Evolutionary conservation across 345 rosid genomes (phyloP).

Genomic region (Pugionium cornutum): DNA sequence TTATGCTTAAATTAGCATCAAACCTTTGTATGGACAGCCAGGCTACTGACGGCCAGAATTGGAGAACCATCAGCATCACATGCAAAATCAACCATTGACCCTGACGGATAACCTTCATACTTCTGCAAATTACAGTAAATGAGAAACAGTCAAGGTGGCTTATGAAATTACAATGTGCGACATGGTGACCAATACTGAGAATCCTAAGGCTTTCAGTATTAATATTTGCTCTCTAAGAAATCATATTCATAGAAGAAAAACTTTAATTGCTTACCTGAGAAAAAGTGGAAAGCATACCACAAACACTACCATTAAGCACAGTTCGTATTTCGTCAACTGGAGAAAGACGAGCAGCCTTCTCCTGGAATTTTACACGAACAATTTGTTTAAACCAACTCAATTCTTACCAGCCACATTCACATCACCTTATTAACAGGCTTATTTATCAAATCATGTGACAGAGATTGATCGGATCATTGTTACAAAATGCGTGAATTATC

Average conservation of each 20-base stretch:
- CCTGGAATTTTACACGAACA: conserved; percentile 48
- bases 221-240: not conserved
- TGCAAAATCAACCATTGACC: conserved; percentile 89
- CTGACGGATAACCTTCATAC: conserved; percentile 84
- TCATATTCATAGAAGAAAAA: not conserved
- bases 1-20: conserved; percentile 11
- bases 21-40: conserved; percentile 89
- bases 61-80: conserved; percentile 88
- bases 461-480: not conserved
- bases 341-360: conserved; percentile 79
- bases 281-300: conserved; percentile 81
- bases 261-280: conserved; percentile 59
- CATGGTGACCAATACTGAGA: conserved; percentile 1
- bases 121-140: conserved; percentile 47
- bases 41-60: conserved; percentile 75
- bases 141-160: conserved; percentile 3
- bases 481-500: not conserved
- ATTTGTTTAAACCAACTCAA: not conserved
- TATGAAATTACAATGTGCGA: not conserved
- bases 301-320: conserved; percentile 54
- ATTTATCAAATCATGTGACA: not conserved
- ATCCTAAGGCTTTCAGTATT: conserved; percentile 10
- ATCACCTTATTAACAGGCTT: not conserved
- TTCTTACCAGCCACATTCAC: not conserved
- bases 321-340: conserved; percentile 78